Evolutionary conservation across 177 flowering plant genomes (phyloP).

Genomic region (Telopea speciosissima): DNA sequence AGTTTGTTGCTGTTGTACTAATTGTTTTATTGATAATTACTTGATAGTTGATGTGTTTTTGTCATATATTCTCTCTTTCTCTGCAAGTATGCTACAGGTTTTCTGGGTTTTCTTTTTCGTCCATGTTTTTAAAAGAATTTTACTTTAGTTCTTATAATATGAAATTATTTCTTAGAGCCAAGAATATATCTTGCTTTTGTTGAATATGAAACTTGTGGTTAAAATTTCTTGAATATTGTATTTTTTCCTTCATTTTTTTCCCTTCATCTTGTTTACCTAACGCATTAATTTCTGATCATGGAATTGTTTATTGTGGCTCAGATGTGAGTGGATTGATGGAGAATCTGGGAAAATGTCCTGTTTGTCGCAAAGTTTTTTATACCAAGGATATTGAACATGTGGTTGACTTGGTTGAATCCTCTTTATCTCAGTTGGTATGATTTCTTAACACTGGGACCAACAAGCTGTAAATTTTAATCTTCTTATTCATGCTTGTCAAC

Average conservation of each 20-base stretch:
- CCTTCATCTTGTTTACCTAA: not conserved
- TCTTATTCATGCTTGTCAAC: not conserved
- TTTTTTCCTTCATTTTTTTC: not conserved
- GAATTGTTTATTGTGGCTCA: constrained; percentile 14
- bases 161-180: not conserved
- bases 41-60: too few relatives aligned
- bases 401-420: constrained; percentile 46
- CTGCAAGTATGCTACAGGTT: not conserved
- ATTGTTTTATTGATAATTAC: too few relatives aligned
- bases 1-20: too few relatives aligned
- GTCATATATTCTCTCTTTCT: not conserved
- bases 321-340: constrained; percentile 29
- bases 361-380: constrained; percentile 74
- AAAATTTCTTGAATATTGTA: not conserved
- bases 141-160: not conserved
- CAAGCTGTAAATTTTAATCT: not conserved
- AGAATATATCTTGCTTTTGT: not conserved
- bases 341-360: constrained; percentile 61
- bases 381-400: constrained; percentile 78
- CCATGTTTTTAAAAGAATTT: not conserved
- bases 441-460: not conserved
- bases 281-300: constrained; percentile 2
- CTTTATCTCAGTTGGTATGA: constrained; percentile 47
- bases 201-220: not conserved
- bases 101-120: not conserved